These are phyloP conservation scores for Talaromyces sp. DNA, from an alignment of 2,329 filamentous ascomycete genomes.

Conservation along the genomic window DNA sequence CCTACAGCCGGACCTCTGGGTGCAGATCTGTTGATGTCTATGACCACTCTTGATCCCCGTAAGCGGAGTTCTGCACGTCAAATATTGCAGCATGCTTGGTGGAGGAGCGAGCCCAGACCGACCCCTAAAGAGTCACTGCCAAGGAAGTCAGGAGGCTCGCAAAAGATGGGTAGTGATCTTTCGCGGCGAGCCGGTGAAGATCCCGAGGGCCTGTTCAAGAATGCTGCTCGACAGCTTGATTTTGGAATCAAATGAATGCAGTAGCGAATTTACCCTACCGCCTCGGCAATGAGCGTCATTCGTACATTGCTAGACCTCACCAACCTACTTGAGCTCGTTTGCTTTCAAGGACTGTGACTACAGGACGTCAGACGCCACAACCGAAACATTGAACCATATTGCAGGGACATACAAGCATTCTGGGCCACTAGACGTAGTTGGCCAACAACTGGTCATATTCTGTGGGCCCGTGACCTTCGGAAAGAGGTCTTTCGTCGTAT, in stretches of 20 bases:
- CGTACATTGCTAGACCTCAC: not conserved
- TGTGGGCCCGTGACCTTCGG: not conserved
- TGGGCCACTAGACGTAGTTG: not conserved
- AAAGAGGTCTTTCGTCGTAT: not conserved
- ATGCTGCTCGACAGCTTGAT: constrained; percentile 77
- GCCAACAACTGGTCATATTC: not conserved
- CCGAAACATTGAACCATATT: not conserved
- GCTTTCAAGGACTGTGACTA: not conserved
- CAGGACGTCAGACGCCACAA: not conserved
- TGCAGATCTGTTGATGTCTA: constrained; percentile 81
- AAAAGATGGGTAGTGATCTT: constrained; percentile 76
- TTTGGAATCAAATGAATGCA: constrained; percentile 50
- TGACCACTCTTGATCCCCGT: constrained; percentile 79
- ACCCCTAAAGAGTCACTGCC: constrained; percentile 78
- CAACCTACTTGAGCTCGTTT: not conserved
- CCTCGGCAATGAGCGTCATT: not conserved
- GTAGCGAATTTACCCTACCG: not conserved
- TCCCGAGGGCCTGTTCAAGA: constrained; percentile 60
- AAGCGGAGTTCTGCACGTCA: constrained; percentile 72
- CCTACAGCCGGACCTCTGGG: constrained; percentile 74
- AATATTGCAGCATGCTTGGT: constrained; percentile 79
- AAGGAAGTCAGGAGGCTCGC: constrained; percentile 64
- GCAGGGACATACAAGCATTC: not conserved
- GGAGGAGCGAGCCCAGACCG: constrained; percentile 75
- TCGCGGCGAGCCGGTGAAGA: constrained; percentile 69